Base-by-base conservation (phyloP, 169 alveolate genomes). In the Eimeria falciformis region DNA sequence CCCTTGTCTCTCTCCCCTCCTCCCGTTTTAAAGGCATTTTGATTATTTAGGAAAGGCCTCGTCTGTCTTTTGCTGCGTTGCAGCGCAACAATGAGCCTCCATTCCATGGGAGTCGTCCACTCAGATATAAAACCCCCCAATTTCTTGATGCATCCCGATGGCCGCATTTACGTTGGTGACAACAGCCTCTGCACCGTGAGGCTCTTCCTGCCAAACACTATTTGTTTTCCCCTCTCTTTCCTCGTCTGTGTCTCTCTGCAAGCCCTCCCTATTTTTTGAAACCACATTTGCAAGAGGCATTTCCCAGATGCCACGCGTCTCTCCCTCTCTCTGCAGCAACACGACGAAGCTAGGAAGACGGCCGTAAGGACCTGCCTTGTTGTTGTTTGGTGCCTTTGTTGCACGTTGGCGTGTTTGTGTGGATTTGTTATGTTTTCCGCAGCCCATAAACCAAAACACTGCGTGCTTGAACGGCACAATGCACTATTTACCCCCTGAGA, bases 91-190 rank as follows among this genome's bases (percentile, higher is more conserved):
- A 83, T 83, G 91, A 37, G 79, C 5, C 56, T 83, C 45, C 91
- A 83, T 37, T 77, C 65, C 43, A 58, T 83, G 79, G 91, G 91
- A 1, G 81, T 83, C 66, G 91, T 83, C 77, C 91, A 83, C 79
- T 58, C 81, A 6, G 91, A 83, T 45, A 62, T 83, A 56, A 83
- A 83, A 25, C 45, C 65, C 33, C 81, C 91, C 43, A 83, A 83
- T 62, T 83, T 37, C 79, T 83, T 83, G 65, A 23, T 83, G 23
- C 37, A 68, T 9, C 12, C 1, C 25, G 89, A 79, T 46, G 89
- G 89, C 5, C 69, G 89, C 12, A 79, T 79, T 29, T 79, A 43
- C 89, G 73, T 79, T 27, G 89, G 89, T 4, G 89, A 79, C 27
- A 56, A 79, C 50, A 25, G 68, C 89, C 89, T 79, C 47, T 56